These are phyloP conservation scores for Phytophthora pluvialis DNA, from an alignment of 352 stramenopile genomes.

Conservation along the genomic window DNA sequence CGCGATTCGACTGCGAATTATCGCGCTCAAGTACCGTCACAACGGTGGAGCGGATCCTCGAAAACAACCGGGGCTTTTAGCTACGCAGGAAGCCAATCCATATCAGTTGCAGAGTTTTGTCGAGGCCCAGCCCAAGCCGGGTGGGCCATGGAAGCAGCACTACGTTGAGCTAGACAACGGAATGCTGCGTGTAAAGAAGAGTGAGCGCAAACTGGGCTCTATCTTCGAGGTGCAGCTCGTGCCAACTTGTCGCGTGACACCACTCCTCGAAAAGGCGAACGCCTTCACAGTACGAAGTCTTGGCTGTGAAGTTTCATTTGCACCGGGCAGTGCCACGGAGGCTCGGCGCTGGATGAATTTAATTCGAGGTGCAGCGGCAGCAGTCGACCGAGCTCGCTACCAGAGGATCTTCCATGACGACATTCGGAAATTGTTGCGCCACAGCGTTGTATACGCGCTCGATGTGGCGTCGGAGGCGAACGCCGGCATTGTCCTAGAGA, in stretches of 20 bases:
- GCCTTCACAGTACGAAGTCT: constrained; percentile 62
- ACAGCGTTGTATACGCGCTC: constrained; percentile 64
- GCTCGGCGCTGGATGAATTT: constrained; percentile 55
- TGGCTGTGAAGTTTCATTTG: constrained; percentile 53
- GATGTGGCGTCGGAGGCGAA: constrained; percentile 32
- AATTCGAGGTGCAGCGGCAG: constrained; percentile 37
- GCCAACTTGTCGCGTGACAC: constrained; percentile 49
- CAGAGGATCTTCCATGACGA: constrained; percentile 62
- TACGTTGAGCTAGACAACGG: constrained; percentile 74
- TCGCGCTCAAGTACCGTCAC: constrained; percentile 67
- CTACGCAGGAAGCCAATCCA: constrained; percentile 1
- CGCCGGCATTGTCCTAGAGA: constrained; percentile 57
- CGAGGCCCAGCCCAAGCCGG: constrained; percentile 57
- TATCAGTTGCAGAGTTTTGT: constrained; percentile 62
- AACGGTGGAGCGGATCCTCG: constrained; percentile 31
- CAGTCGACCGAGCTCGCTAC: constrained; percentile 39
- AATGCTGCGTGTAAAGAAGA: constrained; percentile 71
- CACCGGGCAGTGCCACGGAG: constrained; percentile 44
- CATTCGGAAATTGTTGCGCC: constrained; percentile 43
- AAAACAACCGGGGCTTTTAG: constrained; percentile 10
- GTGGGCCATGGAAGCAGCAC: constrained; percentile 56
- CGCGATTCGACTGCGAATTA: constrained; percentile 70
- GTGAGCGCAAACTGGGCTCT: constrained; percentile 56
- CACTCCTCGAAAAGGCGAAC: constrained; percentile 59
- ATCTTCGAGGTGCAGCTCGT: constrained; percentile 62